Conservation (phyloP, 208 protist species). For the Trypanosoma avium region DNA sequence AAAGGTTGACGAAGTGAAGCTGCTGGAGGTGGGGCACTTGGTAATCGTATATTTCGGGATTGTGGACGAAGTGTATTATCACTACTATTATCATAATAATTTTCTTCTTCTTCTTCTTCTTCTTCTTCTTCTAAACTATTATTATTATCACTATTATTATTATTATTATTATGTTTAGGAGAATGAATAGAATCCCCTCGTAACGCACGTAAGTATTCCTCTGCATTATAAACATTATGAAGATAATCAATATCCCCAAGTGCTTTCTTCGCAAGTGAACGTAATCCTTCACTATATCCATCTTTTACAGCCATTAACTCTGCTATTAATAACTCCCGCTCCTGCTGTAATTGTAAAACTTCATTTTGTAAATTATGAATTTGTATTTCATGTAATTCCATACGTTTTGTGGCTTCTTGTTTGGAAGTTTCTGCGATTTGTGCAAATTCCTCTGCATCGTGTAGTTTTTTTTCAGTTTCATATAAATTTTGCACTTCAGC, state of each 20-base stretch:
- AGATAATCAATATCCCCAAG: constrained; percentile 34
- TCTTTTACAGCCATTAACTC: constrained; percentile 5
- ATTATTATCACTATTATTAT: not conserved
- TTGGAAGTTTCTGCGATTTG: not conserved
- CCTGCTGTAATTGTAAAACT: not conserved
- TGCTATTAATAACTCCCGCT: constrained; percentile 5
- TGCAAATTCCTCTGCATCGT: not conserved
- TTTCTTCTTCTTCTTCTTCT: not conserved
- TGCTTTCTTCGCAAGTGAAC: constrained; percentile 26
- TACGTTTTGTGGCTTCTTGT: not conserved
- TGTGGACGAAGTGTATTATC: not conserved
- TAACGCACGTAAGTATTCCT: constrained; percentile 14
- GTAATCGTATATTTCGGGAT: constrained; percentile 12
- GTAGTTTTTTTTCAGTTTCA: constrained; percentile 15
- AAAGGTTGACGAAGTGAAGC: not conserved
- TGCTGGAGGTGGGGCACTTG: not conserved
- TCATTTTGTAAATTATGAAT: not conserved
- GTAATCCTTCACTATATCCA: constrained; percentile 22
- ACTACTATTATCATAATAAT: not conserved
- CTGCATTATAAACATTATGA: constrained; percentile 25
- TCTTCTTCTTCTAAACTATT: not conserved
- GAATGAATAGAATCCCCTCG: not conserved
- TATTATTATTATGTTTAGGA: not conserved
- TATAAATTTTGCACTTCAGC: not conserved
- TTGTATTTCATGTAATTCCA: not conserved